Evolutionary conservation across 2,329 filamentous ascomycete genomes (phyloP).

Genomic region (Trichophyton schoenleinii): DNA sequence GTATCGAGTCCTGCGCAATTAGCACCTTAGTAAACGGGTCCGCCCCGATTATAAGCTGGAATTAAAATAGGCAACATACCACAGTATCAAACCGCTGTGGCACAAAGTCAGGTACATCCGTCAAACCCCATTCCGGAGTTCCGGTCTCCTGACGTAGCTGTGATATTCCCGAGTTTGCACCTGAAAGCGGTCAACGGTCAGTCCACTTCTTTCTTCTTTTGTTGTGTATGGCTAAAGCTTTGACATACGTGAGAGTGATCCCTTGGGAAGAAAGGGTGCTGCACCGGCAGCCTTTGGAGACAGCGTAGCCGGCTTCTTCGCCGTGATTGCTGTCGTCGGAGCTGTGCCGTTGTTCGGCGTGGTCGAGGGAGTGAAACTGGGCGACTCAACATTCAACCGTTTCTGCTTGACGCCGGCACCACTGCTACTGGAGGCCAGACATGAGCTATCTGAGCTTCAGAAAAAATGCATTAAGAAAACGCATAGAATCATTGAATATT

Average conservation of each 20-base stretch:
- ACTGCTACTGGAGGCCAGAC: neutral
- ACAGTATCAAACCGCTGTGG: conserved; percentile 39
- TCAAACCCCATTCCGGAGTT: conserved; percentile 34
- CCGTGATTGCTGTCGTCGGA: conserved; percentile 46
- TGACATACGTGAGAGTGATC: conserved; percentile 23
- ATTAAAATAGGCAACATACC: conserved; percentile 26
- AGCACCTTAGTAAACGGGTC: neutral
- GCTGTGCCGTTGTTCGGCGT: conserved; percentile 27
- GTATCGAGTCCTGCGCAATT: conserved; percentile 22
- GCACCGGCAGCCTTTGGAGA: conserved; percentile 85
- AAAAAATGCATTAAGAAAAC: neutral
- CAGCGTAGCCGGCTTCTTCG: conserved; percentile 42
- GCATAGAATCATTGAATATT: neutral
- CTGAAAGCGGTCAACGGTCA: conserved; percentile 5
- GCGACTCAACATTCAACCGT: conserved; percentile 86
- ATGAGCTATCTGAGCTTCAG: conserved; percentile 2
- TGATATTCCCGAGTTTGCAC: conserved; percentile 5
- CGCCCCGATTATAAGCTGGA: neutral
- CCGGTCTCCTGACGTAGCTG: conserved; percentile 27
- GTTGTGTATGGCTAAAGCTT: neutral
- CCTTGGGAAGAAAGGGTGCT: conserved; percentile 43
- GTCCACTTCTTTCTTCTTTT: neutral
- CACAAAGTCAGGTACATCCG: conserved; percentile 39
- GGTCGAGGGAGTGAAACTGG: conserved; percentile 69
- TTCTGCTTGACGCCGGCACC: conserved; percentile 40